Evolutionary conservation across 169 alveolate genomes (phyloP).

Genomic region (Cyclospora cayetanensis): DNA sequence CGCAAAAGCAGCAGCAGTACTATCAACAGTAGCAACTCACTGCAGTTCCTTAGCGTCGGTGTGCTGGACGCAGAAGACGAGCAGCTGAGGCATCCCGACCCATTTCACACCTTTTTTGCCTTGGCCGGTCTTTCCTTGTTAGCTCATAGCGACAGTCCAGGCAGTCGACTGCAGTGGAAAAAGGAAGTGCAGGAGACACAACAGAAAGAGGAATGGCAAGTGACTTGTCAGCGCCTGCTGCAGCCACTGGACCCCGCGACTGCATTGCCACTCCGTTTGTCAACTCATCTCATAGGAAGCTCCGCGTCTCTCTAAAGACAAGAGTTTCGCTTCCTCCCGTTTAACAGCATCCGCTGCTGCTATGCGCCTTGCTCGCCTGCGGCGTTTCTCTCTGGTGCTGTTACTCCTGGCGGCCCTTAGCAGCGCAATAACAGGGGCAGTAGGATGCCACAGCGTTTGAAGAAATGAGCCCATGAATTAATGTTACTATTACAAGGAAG

Average conservation of each 20-base stretch:
- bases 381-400: too few species aligned
- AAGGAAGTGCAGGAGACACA: background rate
- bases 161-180: background rate
- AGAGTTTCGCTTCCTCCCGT: too few species aligned
- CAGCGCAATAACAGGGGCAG: too few species aligned
- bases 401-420: too few species aligned
- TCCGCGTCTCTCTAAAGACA: too few species aligned
- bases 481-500: too few species aligned
- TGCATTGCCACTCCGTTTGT: slow-evolving; percentile 45
- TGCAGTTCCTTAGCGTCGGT: slow-evolving; percentile 25
- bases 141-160: background rate
- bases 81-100: slow-evolving; percentile 72
- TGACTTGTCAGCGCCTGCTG: background rate
- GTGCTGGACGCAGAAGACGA: slow-evolving; percentile 19
- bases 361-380: too few species aligned
- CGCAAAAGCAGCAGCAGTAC: background rate
- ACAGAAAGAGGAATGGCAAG: slow-evolving; percentile 14
- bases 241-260: slow-evolving; percentile 50
- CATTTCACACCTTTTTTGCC: slow-evolving; percentile 79
- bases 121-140: slow-evolving; percentile 76
- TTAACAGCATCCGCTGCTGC: too few species aligned
- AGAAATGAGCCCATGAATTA: too few species aligned
- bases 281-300: background rate
- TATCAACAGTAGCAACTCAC: background rate
- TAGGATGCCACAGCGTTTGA: too few species aligned